Conservation (phyloP, 495 filamentous ascomycete species). For the Aspergillus sclerotiicarbonarius region DNA sequence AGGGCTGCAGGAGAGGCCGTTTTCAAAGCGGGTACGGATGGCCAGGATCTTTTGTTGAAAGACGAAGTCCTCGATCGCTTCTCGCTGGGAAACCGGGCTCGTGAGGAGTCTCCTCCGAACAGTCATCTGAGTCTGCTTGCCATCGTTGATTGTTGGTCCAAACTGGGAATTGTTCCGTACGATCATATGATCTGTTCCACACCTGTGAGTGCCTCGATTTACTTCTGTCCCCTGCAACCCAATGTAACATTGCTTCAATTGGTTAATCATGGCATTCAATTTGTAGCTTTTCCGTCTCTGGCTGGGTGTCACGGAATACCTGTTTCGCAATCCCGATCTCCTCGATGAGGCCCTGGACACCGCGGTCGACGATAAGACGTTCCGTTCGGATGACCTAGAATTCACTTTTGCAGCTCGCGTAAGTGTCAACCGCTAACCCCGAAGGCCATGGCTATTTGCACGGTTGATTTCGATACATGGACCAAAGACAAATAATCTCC, state of each 20-base stretch:
- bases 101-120: conserved; percentile 69
- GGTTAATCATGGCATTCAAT: conserved; percentile 14
- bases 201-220: conserved; percentile 53
- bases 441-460: background rate
- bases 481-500: background rate
- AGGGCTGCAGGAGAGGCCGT: conserved; percentile 76
- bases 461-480: background rate
- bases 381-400: conserved; percentile 88
- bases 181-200: conserved; percentile 99
- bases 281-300: conserved; percentile 86
- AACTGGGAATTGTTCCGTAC: conserved; percentile 88
- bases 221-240: background rate
- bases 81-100: conserved; percentile 63
- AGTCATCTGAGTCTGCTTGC: conserved; percentile 90
- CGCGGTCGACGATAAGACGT: conserved; percentile 82
- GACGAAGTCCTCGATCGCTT: conserved; percentile 87
- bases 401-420: conserved; percentile 93
- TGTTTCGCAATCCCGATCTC: conserved; percentile 81
- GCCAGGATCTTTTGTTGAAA: conserved; percentile 67
- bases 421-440: conserved; percentile 23
- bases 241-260: background rate
- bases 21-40: conserved; percentile 58
- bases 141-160: conserved; percentile 99
- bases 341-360: conserved; percentile 84
- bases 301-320: conserved; percentile 95